Base-by-base conservation (phyloP, 768 basidiomycete species). In the Agrocybe praecox region DNA sequence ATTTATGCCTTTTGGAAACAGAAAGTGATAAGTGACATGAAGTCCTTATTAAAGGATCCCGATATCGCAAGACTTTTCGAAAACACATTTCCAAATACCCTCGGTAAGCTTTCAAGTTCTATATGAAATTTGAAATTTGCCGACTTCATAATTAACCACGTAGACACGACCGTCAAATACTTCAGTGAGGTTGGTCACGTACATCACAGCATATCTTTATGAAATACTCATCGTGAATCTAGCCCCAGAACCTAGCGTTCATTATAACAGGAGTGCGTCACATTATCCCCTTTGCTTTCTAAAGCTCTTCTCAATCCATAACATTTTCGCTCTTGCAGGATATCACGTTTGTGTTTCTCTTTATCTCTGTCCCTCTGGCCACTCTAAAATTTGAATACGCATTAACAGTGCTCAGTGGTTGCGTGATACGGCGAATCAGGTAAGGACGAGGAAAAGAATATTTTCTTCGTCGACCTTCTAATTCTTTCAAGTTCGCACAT, bases 81-180 rank as follows among this genome's bases (percentile, higher is more conserved):
- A 69, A 92, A 92, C 59, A 87, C 90, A 0, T 90, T 91, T 65
- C 90, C 90, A 2, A 90, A 90, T 62, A 92, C 90, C 0, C 79
- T 92, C 45, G 90, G 89, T 89, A 61, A 56, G 76, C 53, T 36
- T 47, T 40, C 8, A 18, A 6, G 12, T 17, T 26, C 43, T 40
- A 33, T 55, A 17, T 23, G 21, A n/a, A n/a, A 22, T 53, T 21
- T 51, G 49, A 22, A 54, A 9, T 40, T 49, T 52, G 43, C 53
- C 32, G 17, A 21, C 24, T 29, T 29, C 26, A 29, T 29, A 29
- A 29, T 4, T 5, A 29, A 29, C 26, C 26, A 29, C 9, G 5
- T 56, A 90, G 90, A 92, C 64, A 92, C 90, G 2, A 91, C 90
- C 8, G 86, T 93, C 55, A 86, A 82, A 67, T 93, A 90, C 65